Percentiles rank a stretch among this genome's conserved stretches.
Evolutionary conservation across 2,329 filamentous ascomycete species (phyloP).

Genomic region (Paramyrothecium roridum): DNA sequence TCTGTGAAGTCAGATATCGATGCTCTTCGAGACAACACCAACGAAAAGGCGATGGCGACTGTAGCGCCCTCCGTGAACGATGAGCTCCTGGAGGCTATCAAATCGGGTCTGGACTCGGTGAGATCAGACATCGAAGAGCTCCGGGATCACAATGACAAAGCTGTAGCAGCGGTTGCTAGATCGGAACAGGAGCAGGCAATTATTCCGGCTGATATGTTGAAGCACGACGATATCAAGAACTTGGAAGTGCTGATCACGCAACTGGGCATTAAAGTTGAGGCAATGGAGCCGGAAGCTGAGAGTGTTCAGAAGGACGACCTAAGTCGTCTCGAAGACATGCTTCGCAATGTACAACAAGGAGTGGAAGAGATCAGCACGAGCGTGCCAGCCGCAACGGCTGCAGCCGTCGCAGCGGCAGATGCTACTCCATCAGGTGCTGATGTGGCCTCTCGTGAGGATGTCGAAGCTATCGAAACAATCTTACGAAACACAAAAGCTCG

Average conservation of each 20-base stretch:
- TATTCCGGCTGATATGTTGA: conserved; percentile 48
- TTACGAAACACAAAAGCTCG: conserved; percentile 85
- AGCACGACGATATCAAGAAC: conserved; percentile 75
- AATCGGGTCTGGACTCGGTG: conserved; percentile 70
- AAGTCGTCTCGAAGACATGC: conserved; percentile 49
- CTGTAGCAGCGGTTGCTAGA: conserved; percentile 39
- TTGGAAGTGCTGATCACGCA: conserved; percentile 81
- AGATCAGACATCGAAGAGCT: conserved; percentile 73
- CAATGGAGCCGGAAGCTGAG: conserved; percentile 28
- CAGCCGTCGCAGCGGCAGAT: conserved; percentile 11
- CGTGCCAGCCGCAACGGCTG: conserved; percentile 15
- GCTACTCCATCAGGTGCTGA: conserved; percentile 17
- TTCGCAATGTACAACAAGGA: conserved; percentile 43
- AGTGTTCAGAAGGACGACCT: conserved; percentile 52
- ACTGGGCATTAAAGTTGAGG: conserved; percentile 78
- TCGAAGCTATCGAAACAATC: conserved; percentile 86
- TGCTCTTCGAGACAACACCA: conserved; percentile 55
- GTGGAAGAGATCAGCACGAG: conserved; percentile 41
- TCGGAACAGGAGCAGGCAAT: conserved; percentile 19
- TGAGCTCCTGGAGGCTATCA: conserved; percentile 81
- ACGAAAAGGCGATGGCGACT: conserved; percentile 24
- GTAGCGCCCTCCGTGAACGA: conserved; percentile 54
- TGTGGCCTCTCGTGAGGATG: conserved; percentile 66
- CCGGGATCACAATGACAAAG: conserved; percentile 50
- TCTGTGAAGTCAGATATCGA: conserved; percentile 3